Evolutionary conservation across 1,284 basidiomycete genomes (phyloP).

Genomic region (Moesziomyces sp.): DNA sequence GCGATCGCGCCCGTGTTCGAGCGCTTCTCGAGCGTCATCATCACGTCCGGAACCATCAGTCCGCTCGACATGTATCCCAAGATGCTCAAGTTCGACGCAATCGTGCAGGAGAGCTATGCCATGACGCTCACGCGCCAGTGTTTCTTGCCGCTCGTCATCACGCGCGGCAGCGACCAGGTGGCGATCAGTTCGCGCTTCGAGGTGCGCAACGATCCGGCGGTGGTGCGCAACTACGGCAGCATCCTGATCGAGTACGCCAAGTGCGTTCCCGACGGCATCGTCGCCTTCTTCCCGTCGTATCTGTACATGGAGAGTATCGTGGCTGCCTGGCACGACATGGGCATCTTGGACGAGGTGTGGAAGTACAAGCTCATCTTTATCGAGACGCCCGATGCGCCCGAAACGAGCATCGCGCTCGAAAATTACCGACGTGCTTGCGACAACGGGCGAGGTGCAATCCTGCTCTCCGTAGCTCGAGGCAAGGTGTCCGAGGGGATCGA

Average conservation of each 20-base stretch:
- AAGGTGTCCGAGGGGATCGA: slow-evolving; percentile 99
- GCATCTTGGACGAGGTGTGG: slow-evolving; percentile 98
- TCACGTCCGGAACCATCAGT: slow-evolving; percentile 97
- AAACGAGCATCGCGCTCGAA: slow-evolving; percentile 96
- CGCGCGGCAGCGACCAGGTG: slow-evolving; percentile 96
- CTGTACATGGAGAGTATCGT: slow-evolving; percentile 99
- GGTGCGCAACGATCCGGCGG: slow-evolving; percentile 98
- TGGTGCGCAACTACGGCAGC: slow-evolving; percentile 97
- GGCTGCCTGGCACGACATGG: slow-evolving; percentile 99
- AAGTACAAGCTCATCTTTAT: slow-evolving; percentile 99
- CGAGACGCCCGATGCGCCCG: slow-evolving; percentile 98
- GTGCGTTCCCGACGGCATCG: slow-evolving; percentile 98
- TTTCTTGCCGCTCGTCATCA: slow-evolving; percentile 98
- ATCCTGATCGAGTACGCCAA: slow-evolving; percentile 98
- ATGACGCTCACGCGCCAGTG: slow-evolving; percentile 98
- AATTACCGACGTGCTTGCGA: slow-evolving; percentile 98
- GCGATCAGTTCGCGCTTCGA: slow-evolving; percentile 99
- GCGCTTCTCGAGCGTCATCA: slow-evolving; percentile 96
- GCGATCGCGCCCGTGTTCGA: slow-evolving; percentile 99
- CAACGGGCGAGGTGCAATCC: slow-evolving; percentile 95
- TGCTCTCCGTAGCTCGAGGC: slow-evolving; percentile 96
- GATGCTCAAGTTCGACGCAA: slow-evolving; percentile 97
- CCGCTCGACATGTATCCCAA: slow-evolving; percentile 99
- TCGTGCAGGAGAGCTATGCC: slow-evolving; percentile 95
- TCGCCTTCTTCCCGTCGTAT: slow-evolving; percentile 99